phyloP scores from a whole-genome alignment of 495 filamentous ascomycete species.

The Xylaria bambusicola region DNA sequence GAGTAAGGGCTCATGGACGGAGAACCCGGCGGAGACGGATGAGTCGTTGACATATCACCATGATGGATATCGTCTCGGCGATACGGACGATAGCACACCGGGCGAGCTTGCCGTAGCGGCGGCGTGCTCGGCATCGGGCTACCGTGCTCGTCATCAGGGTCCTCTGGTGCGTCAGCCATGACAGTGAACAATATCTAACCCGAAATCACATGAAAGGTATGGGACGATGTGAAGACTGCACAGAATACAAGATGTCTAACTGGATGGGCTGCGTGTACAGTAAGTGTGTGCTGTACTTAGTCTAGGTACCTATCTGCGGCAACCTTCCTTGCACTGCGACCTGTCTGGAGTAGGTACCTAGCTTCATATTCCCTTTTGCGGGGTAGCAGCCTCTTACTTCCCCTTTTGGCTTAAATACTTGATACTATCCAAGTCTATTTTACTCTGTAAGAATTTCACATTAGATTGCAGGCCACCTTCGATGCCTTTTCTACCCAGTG shows the following conservation, averaged over 20 bases:
- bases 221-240: conserved; percentile 1
- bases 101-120: conserved; percentile 4
- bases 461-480: too few relatives aligned
- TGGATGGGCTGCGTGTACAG: not conserved
- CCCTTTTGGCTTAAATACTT: not conserved
- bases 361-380: not conserved
- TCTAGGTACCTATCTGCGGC: too few relatives aligned
- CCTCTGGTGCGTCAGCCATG: conserved; percentile 9
- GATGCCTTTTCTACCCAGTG: too few relatives aligned
- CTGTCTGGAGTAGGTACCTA: too few relatives aligned
- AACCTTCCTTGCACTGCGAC: too few relatives aligned
- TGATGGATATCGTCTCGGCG: conserved; percentile 5
- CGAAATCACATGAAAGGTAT: conserved; percentile 17
- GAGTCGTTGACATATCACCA: conserved; percentile 22
- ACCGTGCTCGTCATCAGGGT: conserved; percentile 14
- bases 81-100: not conserved
- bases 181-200: not conserved
- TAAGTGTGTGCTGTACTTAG: too few relatives aligned
- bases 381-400: not conserved
- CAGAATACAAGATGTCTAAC: not conserved
- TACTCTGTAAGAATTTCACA: too few relatives aligned
- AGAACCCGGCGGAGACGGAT: conserved; percentile 26
- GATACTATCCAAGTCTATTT: too few relatives aligned
- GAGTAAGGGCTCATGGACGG: conserved; percentile 37
- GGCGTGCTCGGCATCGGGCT: conserved; percentile 7